Evolutionary conservation across 2,329 filamentous ascomycete genomes (phyloP).

Genomic region (Metarhizium rileyi): DNA sequence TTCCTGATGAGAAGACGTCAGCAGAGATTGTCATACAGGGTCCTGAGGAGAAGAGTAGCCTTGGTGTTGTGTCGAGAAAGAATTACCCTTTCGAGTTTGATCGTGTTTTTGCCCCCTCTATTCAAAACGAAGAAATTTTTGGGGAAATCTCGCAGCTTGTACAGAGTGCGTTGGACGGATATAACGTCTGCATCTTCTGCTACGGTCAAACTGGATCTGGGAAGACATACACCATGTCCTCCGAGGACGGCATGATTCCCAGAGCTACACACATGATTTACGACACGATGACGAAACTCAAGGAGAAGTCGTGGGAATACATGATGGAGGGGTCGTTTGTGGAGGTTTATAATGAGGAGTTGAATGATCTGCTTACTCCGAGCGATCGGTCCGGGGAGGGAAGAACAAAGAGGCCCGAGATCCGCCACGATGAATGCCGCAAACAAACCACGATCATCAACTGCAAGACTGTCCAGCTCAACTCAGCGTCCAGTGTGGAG

Average conservation of each 20-base stretch:
- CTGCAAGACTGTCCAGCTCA: conserved; percentile 64
- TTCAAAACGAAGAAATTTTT: conserved; percentile 80
- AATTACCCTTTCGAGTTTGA: conserved; percentile 86
- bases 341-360: conserved; percentile 96
- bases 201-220: conserved; percentile 96
- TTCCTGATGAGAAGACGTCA: conserved; percentile 74
- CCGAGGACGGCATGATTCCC: conserved; percentile 86
- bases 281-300: conserved; percentile 69
- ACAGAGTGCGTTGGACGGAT: conserved; percentile 90
- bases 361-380: conserved; percentile 71
- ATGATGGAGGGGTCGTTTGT: conserved; percentile 91
- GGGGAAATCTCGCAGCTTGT: conserved; percentile 95
- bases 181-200: conserved; percentile 98
- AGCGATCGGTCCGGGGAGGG: conserved; percentile 54
- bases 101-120: conserved; percentile 72
- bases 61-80: conserved; percentile 67
- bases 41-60: conserved; percentile 71
- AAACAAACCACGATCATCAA: conserved; percentile 78
- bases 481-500: conserved; percentile 73
- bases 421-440: conserved; percentile 73
- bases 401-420: conserved; percentile 73
- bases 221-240: conserved; percentile 96
- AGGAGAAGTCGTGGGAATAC: conserved; percentile 90
- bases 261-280: conserved; percentile 91
- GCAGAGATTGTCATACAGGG: conserved; percentile 80